These are phyloP conservation scores for Cordyceps militaris DNA, from an alignment of 2,329 filamentous ascomycete species.

Conservation along the genomic window DNA sequence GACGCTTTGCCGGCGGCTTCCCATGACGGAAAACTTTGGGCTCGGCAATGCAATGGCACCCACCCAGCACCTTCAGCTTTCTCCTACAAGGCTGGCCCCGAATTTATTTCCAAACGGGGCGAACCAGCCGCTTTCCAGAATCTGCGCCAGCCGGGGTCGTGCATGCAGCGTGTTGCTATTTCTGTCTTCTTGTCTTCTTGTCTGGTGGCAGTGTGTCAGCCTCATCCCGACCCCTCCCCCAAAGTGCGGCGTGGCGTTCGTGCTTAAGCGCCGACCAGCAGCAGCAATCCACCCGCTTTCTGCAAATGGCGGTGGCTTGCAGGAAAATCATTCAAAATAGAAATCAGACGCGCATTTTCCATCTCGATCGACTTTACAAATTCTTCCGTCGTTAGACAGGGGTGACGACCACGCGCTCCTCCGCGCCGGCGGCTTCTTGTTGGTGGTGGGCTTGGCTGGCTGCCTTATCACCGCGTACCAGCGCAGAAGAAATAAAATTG, in stretches of 20 bases:
- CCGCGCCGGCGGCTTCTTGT: too few relatives aligned
- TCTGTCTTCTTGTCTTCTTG: neutral
- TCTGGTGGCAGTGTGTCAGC: constrained; percentile 9
- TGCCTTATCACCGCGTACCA: too few relatives aligned
- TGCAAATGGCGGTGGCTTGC: neutral
- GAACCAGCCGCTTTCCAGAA: neutral
- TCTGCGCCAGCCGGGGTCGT: constrained; percentile 6
- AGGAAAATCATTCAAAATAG: neutral
- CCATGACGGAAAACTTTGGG: neutral
- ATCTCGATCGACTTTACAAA: neutral
- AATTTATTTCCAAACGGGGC: neutral
- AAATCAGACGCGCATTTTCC: neutral
- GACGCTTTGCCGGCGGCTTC: neutral
- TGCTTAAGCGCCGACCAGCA: constrained; percentile 6
- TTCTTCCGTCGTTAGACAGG: neutral
- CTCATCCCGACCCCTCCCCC: neutral
- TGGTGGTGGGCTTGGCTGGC: too few relatives aligned
- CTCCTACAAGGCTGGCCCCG: constrained; percentile 1
- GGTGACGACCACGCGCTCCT: too few relatives aligned
- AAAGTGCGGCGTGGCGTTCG: neutral
- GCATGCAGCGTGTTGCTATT: constrained; percentile 7
- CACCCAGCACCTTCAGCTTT: neutral
- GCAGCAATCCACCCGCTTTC: too few relatives aligned
- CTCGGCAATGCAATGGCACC: neutral
- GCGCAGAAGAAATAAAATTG: too few relatives aligned